phyloP scores from a whole-genome alignment of 805 yeast species.

The Cyberlindnera misumaiensis region DNA sequence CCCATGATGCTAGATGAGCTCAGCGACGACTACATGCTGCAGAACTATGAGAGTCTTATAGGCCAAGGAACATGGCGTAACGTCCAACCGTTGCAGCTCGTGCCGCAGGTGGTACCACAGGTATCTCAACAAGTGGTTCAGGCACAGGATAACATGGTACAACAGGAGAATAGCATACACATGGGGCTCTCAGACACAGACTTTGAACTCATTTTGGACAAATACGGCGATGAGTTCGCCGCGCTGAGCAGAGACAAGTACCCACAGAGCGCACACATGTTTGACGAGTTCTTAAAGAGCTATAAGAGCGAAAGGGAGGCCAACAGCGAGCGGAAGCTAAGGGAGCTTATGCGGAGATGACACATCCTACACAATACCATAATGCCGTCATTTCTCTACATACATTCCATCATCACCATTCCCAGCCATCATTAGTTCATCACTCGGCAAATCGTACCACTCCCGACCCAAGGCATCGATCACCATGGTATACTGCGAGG shows the following conservation, averaged over 20 bases:
- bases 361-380: neutral
- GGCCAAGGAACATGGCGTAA: too few relatives aligned
- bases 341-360: constrained; percentile 9
- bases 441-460: constrained; percentile 24
- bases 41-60: constrained; percentile 3
- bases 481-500: constrained; percentile 63
- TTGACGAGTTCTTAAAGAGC: constrained; percentile 2
- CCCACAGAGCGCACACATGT: constrained; percentile 8
- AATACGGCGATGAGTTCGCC: constrained; percentile 10
- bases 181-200: constrained; percentile 6
- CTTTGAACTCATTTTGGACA: constrained; percentile 9
- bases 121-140: constrained; percentile 1
- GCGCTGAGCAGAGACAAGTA: constrained; percentile 5
- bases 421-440: neutral
- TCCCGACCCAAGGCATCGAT: constrained; percentile 65
- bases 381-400: neutral
- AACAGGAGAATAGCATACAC: neutral
- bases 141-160: constrained; percentile 1
- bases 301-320: constrained; percentile 7
- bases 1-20: constrained; percentile 1
- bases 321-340: constrained; percentile 6
- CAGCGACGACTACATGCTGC: constrained; percentile 5
- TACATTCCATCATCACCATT: neutral
- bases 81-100: constrained; percentile 1
- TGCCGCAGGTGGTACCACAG: constrained; percentile 1